Conservation (phyloP, 31 red algal genomes). For the Porphyra umbilicalis region DNA sequence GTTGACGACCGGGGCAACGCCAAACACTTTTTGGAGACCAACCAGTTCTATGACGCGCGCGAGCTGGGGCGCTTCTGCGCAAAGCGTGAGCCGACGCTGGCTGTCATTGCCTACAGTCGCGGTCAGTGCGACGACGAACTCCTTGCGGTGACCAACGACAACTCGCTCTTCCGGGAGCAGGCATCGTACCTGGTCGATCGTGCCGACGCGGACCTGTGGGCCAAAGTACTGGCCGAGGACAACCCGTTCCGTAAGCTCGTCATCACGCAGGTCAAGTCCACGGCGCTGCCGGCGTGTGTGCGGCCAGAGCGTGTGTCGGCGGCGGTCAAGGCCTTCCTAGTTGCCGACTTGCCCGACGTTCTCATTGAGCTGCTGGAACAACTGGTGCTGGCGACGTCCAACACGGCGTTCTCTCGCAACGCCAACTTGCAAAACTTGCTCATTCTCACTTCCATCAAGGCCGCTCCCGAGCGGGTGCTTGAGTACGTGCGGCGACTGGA, state of each 20-base stretch:
- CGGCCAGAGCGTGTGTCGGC: conserved; percentile 84
- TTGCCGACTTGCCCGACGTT: conserved; percentile 82
- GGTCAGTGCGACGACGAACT: conserved; percentile 95
- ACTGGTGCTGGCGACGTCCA: conserved; percentile 85
- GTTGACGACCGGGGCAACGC: conserved; percentile 89
- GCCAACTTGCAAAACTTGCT: conserved; percentile 93
- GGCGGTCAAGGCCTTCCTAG: conserved; percentile 87
- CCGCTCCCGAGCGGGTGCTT: conserved; percentile 73
- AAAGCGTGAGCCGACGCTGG: conserved; percentile 80
- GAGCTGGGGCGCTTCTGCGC: conserved; percentile 90
- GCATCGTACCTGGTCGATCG: conserved; percentile 90
- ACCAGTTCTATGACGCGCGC: conserved; percentile 87
- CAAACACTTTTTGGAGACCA: conserved; percentile 97
- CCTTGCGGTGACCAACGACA: conserved; percentile 80
- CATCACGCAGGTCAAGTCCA: conserved; percentile 87
- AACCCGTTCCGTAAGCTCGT: conserved; percentile 84
- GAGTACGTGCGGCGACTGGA: conserved; percentile 97
- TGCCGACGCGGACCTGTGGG: conserved; percentile 81
- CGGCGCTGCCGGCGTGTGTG: conserved; percentile 83
- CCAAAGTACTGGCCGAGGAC: conserved; percentile 68
- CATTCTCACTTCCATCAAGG: conserved; percentile 85
- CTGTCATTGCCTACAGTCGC: conserved; percentile 84
- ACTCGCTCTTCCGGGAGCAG: conserved; percentile 94
- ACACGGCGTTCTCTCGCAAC: conserved; percentile 88
- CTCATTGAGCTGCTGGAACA: conserved; percentile 98